Base-by-base conservation (phyloP, 345 rosid genomes). In the Fremontodendron californicum region DNA sequence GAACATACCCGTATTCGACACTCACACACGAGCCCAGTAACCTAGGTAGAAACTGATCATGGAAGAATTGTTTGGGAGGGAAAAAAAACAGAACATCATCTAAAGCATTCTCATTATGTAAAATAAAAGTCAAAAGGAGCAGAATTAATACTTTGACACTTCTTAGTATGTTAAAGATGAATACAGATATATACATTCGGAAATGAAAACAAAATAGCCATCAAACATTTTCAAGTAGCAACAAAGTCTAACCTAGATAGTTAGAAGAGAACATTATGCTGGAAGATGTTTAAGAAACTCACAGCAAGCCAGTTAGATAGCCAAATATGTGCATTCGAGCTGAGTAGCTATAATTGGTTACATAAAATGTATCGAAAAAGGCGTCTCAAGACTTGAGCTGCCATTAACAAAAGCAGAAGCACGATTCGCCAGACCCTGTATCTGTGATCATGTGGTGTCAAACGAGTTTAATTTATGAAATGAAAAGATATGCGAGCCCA, bases 351-450 rank as follows among this genome's bases (percentile, higher is more conserved):
- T 93, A 89, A 45, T 86, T 81, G 77, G 90, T 91, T 1, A 89
- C 85, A 74, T 84, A 86, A 11, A 87, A 42, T 0, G 91, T 76
- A 84, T 93, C 98, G n/a, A 4, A 80, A 79, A 61, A 90, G 90
- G 55, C 93, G 94, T 85, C 94, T 84, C 54, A 87, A 42, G 43
- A 89, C 91, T 78, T 93, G 98, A 13, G 79, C 76, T 80, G 90
- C 94, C 93, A 91, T 85, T 40, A 91, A 80, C 67, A 89, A n/a
- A 29, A 91, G 94, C 73, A 90, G 85, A 76, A 91, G 86, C 71
- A 93, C 91, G 4, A 86, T 82, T 35, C 78, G 71, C 97, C 94
- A 87, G n/a, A 86, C 85, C 52, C 23, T 68, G 37, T 79, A 80
- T 77, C 83, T 83, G 49, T 85, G 81, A 83, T 84, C 80, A 0